A percentile compares a stretch with the other conserved stretches of the same genome.
Evolutionary conservation across 1,284 basidiomycete species (phyloP).

Genomic region (Vanrija sp.): DNA sequence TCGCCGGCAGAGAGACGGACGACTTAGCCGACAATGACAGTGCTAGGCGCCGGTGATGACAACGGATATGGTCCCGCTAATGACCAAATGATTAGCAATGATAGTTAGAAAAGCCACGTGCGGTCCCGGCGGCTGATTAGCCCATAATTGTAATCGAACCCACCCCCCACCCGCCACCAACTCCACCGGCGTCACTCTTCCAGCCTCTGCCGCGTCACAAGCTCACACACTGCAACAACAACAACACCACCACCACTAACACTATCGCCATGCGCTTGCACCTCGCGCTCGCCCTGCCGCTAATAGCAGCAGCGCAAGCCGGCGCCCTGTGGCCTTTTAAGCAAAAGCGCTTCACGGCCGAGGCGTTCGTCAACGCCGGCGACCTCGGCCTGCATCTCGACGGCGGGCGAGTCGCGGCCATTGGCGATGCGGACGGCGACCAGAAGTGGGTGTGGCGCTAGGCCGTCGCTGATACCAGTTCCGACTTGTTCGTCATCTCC

Average conservation of each 20-base stretch:
- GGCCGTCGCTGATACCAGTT: conserved; percentile 50
- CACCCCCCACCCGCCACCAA: background rate
- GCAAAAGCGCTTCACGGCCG: conserved; percentile 78
- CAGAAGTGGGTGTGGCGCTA: conserved; percentile 65
- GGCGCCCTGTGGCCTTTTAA: conserved; percentile 66
- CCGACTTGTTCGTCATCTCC: conserved; percentile 75
- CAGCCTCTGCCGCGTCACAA: too few relatives aligned
- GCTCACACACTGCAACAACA: too few relatives aligned
- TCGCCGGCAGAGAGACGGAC: too few relatives aligned
- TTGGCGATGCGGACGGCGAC: conserved; percentile 93
- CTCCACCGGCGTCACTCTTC: too few relatives aligned
- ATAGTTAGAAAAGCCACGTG: too few relatives aligned
- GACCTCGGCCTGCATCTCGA: conserved; percentile 68
- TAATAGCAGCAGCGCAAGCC: conserved; percentile 6
- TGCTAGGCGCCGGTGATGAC: too few relatives aligned
- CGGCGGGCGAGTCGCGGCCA: conserved; percentile 69
- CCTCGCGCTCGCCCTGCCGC: conserved; percentile 5
- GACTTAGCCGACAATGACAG: too few relatives aligned
- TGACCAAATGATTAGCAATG: background rate
- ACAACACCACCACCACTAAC: background rate
- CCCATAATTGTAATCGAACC: background rate
- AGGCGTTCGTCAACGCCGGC: conserved; percentile 76
- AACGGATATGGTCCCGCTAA: conserved; percentile 3
- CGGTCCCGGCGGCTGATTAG: too few relatives aligned
- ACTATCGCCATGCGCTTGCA: conserved; percentile 4